A percentile compares a stretch with the other conserved stretches of the same genome.
Conservation (phyloP, 495 filamentous ascomycete genomes). For the Emericellopsis terricola region DNA sequence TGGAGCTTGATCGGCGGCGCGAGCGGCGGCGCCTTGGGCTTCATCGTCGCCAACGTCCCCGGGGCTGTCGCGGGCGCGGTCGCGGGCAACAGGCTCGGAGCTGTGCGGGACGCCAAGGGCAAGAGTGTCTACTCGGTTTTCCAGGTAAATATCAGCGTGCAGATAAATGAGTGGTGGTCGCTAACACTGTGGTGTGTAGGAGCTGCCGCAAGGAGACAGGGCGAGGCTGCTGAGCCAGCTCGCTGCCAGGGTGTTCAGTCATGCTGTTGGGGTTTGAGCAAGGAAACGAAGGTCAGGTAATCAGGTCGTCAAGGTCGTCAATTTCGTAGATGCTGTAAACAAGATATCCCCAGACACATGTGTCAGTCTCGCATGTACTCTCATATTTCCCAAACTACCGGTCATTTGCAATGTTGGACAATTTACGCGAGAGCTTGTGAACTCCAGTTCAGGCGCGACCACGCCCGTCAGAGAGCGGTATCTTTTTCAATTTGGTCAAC, state of each 20-base stretch:
- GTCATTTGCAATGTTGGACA: too few relatives aligned
- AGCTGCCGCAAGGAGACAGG: conserved; percentile 65
- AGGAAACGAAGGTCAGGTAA: background rate
- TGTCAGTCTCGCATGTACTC: too few relatives aligned
- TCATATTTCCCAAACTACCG: too few relatives aligned
- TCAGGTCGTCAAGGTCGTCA: too few relatives aligned
- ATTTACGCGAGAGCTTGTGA: too few relatives aligned
- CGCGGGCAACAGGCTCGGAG: conserved; percentile 78
- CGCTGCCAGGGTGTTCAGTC: conserved; percentile 53
- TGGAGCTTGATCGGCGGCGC: conserved; percentile 76
- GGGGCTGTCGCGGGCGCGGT: conserved; percentile 81
- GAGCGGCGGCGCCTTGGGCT: conserved; percentile 80
- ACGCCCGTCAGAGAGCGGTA: too few relatives aligned
- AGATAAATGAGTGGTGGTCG: background rate
- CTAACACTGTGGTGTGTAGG: conserved; percentile 12
- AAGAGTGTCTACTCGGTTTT: conserved; percentile 95
- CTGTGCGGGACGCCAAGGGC: conserved; percentile 71
- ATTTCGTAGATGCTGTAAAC: too few relatives aligned
- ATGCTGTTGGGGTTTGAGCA: conserved; percentile 24
- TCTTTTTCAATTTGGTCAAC: too few relatives aligned
- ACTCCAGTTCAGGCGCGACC: too few relatives aligned
- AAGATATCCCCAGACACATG: too few relatives aligned
- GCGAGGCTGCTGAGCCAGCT: conserved; percentile 59
- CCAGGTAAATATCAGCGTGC: conserved; percentile 18
- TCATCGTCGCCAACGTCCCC: conserved; percentile 84